A percentile compares a stretch with the other conserved stretches of the same genome.
Conservation (phyloP, 139 green algal species). For the Spirogloea muscicola region DNA sequence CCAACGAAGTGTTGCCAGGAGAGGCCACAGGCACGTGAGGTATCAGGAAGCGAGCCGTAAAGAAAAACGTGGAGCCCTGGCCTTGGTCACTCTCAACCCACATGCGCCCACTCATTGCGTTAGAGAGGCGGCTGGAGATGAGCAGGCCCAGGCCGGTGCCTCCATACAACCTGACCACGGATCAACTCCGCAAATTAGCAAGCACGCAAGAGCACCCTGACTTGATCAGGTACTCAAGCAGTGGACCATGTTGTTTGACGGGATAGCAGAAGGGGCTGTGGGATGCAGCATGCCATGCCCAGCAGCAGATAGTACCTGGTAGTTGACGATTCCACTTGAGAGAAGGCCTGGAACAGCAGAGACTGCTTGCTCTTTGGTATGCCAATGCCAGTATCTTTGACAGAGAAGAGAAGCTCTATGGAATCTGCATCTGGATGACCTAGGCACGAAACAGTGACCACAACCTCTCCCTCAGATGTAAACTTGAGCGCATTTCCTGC, state of each 20-base stretch:
- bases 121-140: slow-evolving; percentile 12
- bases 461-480: slow-evolving; percentile 21
- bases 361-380: slow-evolving; percentile 27
- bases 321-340: slow-evolving; percentile 27
- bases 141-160: slow-evolving; percentile 21
- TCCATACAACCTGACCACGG: slow-evolving; percentile 17
- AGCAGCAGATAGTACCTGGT: too few species aligned
- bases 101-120: slow-evolving; percentile 33
- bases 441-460: slow-evolving; percentile 8
- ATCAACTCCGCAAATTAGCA: too few species aligned
- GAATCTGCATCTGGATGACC: too few species aligned
- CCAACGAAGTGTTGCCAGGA: too few species aligned
- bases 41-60: slow-evolving; percentile 3
- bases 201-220: too few species aligned
- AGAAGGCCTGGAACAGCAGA: slow-evolving; percentile 40
- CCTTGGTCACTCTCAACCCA: slow-evolving; percentile 38
- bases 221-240: too few species aligned
- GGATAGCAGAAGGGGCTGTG: too few species aligned
- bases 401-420: slow-evolving; percentile 16
- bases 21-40: not conserved
- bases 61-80: slow-evolving; percentile 14
- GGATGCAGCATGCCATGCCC: too few species aligned
- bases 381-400: slow-evolving; percentile 28
- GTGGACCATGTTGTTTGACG: too few species aligned
- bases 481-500: slow-evolving; percentile 39